phyloP scores from a whole-genome alignment of 2,329 filamentous ascomycete genomes.

The Sporothrix protearum region DNA sequence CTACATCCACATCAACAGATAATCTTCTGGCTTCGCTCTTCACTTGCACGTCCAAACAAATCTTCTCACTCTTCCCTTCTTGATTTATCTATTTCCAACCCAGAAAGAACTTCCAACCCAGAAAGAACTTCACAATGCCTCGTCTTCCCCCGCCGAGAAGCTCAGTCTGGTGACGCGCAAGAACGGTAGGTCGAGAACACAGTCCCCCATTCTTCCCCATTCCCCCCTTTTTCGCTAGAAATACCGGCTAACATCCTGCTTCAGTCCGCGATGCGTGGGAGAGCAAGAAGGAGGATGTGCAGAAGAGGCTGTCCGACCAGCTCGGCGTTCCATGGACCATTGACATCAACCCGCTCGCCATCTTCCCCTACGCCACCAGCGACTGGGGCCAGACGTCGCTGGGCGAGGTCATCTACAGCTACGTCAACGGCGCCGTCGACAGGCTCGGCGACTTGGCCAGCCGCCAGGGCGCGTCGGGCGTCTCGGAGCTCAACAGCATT shows the following conservation, averaged over 20 bases:
- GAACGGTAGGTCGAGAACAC: constrained; percentile 40
- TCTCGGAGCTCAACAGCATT: constrained; percentile 46
- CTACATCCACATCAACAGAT: not conserved
- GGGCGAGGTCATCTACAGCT: constrained; percentile 45
- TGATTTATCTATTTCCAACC: not conserved
- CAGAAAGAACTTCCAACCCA: not conserved
- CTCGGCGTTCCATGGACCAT: constrained; percentile 51
- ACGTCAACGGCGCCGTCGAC: constrained; percentile 26
- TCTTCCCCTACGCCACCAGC: constrained; percentile 46
- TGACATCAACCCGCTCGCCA: constrained; percentile 44
- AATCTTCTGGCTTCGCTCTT: not conserved
- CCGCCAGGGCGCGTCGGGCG: constrained; percentile 33
- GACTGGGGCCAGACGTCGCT: constrained; percentile 43
- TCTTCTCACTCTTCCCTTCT: not conserved
- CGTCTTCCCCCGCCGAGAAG: constrained; percentile 48
- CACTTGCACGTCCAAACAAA: not conserved
- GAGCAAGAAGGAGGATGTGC: constrained; percentile 41
- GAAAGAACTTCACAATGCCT: not conserved
- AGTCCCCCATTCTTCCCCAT: too few relatives aligned
- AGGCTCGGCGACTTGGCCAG: constrained; percentile 18
- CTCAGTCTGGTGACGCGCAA: constrained; percentile 51
- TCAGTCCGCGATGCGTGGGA: constrained; percentile 54
- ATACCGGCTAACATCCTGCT: constrained; percentile 25
- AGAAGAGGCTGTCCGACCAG: constrained; percentile 1
- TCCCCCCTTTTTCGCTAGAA: not conserved